Evolutionary conservation across 2,329 filamentous ascomycete genomes (phyloP).

Genomic region (Alternaria solani): DNA sequence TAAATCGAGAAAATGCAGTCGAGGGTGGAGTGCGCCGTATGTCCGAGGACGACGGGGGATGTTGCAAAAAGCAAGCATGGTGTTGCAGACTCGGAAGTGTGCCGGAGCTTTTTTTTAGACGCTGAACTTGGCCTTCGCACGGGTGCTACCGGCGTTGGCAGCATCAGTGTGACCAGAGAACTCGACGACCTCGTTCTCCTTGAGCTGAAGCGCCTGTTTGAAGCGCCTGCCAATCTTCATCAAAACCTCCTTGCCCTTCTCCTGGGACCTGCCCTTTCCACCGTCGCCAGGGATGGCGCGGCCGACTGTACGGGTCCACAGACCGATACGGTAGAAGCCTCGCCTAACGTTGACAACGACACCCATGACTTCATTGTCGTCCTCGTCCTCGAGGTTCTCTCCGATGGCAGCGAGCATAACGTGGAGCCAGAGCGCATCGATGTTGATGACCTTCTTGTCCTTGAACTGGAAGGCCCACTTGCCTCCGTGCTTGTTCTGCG

Average conservation of each 20-base stretch:
- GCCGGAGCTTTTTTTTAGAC: slow-evolving; percentile 66
- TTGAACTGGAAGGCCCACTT: slow-evolving; percentile 99
- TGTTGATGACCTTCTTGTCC: slow-evolving; percentile 89
- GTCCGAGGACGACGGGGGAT: slow-evolving; percentile 13
- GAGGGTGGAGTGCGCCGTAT: slow-evolving; percentile 15
- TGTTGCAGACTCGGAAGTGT: slow-evolving; percentile 9
- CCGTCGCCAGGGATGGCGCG: slow-evolving; percentile 79
- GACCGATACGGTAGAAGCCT: slow-evolving; percentile 95
- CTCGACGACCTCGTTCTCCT: slow-evolving; percentile 79
- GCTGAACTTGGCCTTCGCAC: slow-evolving; percentile 92
- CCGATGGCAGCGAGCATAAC: slow-evolving; percentile 96
- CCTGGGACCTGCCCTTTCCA: slow-evolving; percentile 77
- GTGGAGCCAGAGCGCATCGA: slow-evolving; percentile 96
- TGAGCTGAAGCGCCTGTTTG: slow-evolving; percentile 89
- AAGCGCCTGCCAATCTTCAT: slow-evolving; percentile 86
- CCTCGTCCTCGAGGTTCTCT: slow-evolving; percentile 94
- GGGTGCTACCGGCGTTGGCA: slow-evolving; percentile 89
- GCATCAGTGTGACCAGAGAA: slow-evolving; percentile 97
- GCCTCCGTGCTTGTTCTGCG: slow-evolving; percentile 98
- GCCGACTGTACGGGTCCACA: slow-evolving; percentile 96
- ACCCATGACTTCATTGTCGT: slow-evolving; percentile 97
- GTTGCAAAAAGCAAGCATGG: slow-evolving; percentile 8
- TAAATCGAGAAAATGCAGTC: slow-evolving; percentile 31
- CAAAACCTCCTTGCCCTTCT: slow-evolving; percentile 87
- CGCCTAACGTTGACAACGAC: slow-evolving; percentile 99